Evolutionary conservation across 345 rosid genomes (phyloP).

Genomic region (Salix brachista): DNA sequence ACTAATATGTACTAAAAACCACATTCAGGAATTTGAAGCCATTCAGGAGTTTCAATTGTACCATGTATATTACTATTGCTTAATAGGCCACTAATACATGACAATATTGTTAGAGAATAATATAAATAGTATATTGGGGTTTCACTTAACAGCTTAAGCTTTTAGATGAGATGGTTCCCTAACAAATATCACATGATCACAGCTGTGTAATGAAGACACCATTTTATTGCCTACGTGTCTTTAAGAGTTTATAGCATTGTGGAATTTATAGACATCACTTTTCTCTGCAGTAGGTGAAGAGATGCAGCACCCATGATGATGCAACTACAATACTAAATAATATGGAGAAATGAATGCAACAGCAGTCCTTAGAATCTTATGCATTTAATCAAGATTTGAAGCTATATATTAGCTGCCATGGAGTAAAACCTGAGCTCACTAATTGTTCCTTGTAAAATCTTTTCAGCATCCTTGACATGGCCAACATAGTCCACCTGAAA

Average conservation of each 20-base stretch:
- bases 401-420: background rate
- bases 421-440: constrained; percentile 65
- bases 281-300: background rate
- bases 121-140: too few relatives aligned
- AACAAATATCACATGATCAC: background rate
- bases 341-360: background rate
- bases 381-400: background rate
- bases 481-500: constrained; percentile 83
- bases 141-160: too few relatives aligned
- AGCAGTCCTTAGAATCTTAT: background rate
- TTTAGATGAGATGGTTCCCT: too few relatives aligned
- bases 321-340: background rate
- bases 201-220: background rate
- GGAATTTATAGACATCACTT: background rate
- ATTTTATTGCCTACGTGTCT: background rate
- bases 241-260: background rate
- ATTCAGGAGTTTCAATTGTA: too few relatives aligned
- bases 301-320: background rate
- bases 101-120: background rate
- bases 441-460: constrained; percentile 60
- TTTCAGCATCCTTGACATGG: constrained; percentile 66
- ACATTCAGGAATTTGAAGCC: too few relatives aligned
- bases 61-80: too few relatives aligned
- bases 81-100: too few relatives aligned
- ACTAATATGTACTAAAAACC: background rate